These are phyloP conservation scores for Phytophthora tentaculata DNA, from an alignment of 352 stramenopile genomes.

Conservation along the genomic window DNA sequence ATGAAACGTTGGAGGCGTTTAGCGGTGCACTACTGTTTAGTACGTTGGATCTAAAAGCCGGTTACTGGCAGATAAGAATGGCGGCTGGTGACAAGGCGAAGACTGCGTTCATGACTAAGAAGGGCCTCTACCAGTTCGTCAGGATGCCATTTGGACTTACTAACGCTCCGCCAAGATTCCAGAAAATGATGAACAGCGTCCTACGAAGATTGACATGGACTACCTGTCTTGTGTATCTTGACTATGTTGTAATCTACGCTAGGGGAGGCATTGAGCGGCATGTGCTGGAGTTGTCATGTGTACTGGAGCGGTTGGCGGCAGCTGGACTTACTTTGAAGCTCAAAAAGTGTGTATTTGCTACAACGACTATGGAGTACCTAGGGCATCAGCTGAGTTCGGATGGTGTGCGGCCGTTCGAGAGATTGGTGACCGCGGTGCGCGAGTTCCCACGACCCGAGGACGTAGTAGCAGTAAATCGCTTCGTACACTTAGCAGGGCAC, in stretches of 20 bases:
- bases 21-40: too few species aligned
- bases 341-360: not conserved
- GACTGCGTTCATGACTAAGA: too few species aligned
- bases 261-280: not conserved
- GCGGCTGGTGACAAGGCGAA: too few species aligned
- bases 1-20: too few species aligned
- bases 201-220: too few species aligned
- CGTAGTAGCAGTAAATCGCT: not conserved
- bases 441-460: not conserved
- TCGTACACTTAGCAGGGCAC: conserved; percentile 4
- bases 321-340: not conserved
- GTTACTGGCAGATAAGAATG: too few species aligned
- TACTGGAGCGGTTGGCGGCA: not conserved
- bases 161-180: too few species aligned
- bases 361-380: not conserved
- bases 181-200: too few species aligned
- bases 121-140: too few species aligned
- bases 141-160: too few species aligned
- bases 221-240: not conserved
- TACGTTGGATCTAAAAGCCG: too few species aligned
- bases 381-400: not conserved
- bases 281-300: not conserved
- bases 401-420: not conserved
- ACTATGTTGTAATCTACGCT: not conserved
- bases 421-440: not conserved